Evolutionary conservation across 306 rosid genomes (phyloP), one percentile per base, ranked within the genome.

Genomic region (Urtica urens): DNA sequence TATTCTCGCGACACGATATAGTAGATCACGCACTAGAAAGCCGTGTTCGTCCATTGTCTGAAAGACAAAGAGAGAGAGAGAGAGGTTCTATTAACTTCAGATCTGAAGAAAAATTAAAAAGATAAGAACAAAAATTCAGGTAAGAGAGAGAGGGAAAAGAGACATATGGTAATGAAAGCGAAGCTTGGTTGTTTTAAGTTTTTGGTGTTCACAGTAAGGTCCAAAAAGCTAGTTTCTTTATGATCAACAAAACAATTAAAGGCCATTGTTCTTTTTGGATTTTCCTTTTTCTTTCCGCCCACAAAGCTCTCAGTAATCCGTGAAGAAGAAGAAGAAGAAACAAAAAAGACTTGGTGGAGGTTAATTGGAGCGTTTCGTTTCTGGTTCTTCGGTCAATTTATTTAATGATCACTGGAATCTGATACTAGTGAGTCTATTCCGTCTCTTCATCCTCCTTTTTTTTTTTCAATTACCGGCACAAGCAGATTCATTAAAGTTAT

Each of bases 41-140:
- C 13, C 28, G 17, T 28, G 33, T 28, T 28, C n/a, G n/a, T n/a
- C n/a, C n/a, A n/a, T 28, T 40, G 7, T 40, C 19, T 44, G 27
- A 24, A 27, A 34, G 11, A 11, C 2, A 23, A 48, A 43, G 70
- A 42, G 71, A 18, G 23, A 13, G 42, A 14, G 67, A 8, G 17
- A 24, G 17, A 46, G 33, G 3, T 14, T 21, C 7, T 5, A 49
- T 43, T 41, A 15, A 31, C 24, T 54, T 69, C 53, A 78, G 76
- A 59, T 78, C 75, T 70, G 65, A 68, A 47, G 23, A 49, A 31
- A 31, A 51, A 5, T 14, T 20, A 49, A 47, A 61, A 53, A 43
- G 59, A 54, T 60, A 54, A 54, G 28, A 48, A 38, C 37, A 46
- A 40, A 70, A 49, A 41, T 27, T 26, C 35, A 37, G 52, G 50